phyloP scores from a whole-genome alignment of 1,139 yeast genomes.

The Pichia sp. region DNA sequence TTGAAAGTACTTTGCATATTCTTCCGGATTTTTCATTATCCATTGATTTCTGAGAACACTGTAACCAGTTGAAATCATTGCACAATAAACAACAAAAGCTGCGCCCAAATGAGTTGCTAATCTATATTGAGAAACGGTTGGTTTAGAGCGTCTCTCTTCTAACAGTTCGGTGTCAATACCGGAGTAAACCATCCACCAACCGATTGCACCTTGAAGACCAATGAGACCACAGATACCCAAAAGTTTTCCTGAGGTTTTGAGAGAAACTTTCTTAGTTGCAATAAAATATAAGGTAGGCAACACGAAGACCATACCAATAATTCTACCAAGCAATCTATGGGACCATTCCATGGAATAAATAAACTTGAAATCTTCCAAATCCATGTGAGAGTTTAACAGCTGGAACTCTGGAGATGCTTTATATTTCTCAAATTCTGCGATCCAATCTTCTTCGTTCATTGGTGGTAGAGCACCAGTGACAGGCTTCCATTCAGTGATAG shows the following conservation, averaged over 20 bases:
- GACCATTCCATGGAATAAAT: slow-evolving; percentile 98
- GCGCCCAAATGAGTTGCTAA: slow-evolving; percentile 92
- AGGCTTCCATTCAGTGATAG: slow-evolving; percentile 98
- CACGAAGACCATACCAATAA: slow-evolving; percentile 76
- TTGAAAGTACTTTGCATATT: slow-evolving; percentile 43
- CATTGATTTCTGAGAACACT: slow-evolving; percentile 73
- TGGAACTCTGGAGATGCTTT: slow-evolving; percentile 85
- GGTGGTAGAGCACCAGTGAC: slow-evolving; percentile 95
- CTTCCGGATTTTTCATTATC: slow-evolving; percentile 54
- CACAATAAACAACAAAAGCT: slow-evolving; percentile 80
- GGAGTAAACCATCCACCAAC: slow-evolving; percentile 99
- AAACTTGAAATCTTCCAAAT: slow-evolving; percentile 88
- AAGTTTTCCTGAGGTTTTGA: slow-evolving; percentile 60
- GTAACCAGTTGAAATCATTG: slow-evolving; percentile 86
- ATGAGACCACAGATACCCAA: slow-evolving; percentile 67
- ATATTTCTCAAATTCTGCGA: slow-evolving; percentile 72
- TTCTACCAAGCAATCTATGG: slow-evolving; percentile 86
- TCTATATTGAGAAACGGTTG: slow-evolving; percentile 94
- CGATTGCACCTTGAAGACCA: slow-evolving; percentile 91
- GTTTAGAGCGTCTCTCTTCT: slow-evolving; percentile 75
- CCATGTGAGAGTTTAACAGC: slow-evolving; percentile 81
- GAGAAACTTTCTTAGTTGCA: slow-evolving; percentile 55
- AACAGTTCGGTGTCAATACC: slow-evolving; percentile 83
- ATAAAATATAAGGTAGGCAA: slow-evolving; percentile 83
- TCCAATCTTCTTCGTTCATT: slow-evolving; percentile 72